Evolutionary conservation across 257 asterid species (phyloP).

Genomic region (Lithospermum erythrorhizon): DNA sequence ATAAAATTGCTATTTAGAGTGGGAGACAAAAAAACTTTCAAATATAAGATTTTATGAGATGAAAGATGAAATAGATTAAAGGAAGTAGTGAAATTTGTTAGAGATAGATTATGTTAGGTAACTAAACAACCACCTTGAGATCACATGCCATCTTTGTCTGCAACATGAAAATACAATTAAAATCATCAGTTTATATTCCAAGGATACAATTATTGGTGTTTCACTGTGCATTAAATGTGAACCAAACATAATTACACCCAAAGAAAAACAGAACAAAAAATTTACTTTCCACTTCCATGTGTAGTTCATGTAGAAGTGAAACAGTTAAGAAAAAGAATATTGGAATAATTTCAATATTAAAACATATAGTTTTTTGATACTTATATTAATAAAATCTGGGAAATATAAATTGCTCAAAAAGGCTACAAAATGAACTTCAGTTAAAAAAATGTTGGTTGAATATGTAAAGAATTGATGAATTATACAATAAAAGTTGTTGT

Average conservation of each 20-base stretch:
- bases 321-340: neutral
- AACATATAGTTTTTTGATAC: neutral
- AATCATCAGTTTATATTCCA: constrained; percentile 8
- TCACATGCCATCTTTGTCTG: constrained; percentile 8
- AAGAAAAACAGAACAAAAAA: neutral
- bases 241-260: constrained; percentile 11
- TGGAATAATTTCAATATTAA: constrained; percentile 2
- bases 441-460: neutral
- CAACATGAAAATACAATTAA: constrained; percentile 2
- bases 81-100: constrained; percentile 3
- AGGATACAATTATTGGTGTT: constrained; percentile 4
- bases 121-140: constrained; percentile 24
- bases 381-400: neutral
- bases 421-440: neutral
- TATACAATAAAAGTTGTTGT: constrained; percentile 20
- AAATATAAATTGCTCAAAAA: neutral
- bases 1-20: too few relatives aligned
- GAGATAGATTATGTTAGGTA: constrained; percentile 27
- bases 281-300: neutral
- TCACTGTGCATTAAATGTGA: constrained; percentile 8
- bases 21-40: too few relatives aligned
- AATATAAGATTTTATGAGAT: too few relatives aligned
- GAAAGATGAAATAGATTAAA: too few relatives aligned
- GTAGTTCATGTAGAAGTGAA: constrained; percentile 2
- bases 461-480: constrained; percentile 22